Evolutionary conservation across 1,284 basidiomycete genomes (phyloP).

Genomic region (Coriolopsis trogii): DNA sequence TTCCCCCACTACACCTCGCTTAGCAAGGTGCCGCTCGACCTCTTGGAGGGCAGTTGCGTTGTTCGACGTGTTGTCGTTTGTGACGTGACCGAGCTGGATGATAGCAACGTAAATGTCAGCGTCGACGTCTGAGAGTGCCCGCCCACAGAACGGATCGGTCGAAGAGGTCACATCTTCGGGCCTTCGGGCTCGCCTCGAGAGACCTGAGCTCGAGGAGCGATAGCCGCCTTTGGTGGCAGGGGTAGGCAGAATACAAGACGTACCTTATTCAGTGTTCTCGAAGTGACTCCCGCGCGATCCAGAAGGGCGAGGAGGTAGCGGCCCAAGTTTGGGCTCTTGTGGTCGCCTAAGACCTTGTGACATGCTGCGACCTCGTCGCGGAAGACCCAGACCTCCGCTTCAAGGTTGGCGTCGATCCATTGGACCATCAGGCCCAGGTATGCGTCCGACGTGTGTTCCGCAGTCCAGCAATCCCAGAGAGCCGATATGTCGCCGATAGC

Average conservation of each 20-base stretch:
- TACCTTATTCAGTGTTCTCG: slow-evolving; percentile 27
- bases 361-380: slow-evolving; percentile 27
- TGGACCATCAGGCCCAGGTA: neutral
- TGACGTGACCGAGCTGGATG: neutral
- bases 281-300: slow-evolving; percentile 30
- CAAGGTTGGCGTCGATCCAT: slow-evolving; percentile 1
- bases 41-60: neutral
- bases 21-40: neutral
- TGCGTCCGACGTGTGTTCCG: slow-evolving; percentile 3
- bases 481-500: neutral
- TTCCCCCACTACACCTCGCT: neutral
- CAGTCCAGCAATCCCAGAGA: slow-evolving; percentile 8
- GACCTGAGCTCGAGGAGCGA: no score
- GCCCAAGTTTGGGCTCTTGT: slow-evolving; percentile 32
- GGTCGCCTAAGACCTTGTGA: slow-evolving; percentile 25
- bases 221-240: no score
- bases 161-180: no score
- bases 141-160: no score
- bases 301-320: slow-evolving; percentile 26
- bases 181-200: no score
- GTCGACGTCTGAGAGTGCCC: no score
- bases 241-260: neutral
- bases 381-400: neutral
- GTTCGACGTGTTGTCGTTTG: neutral
- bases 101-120: neutral